A percentile compares a stretch with the other conserved stretches of the same genome.
Conservation (phyloP, 176 grass and related monocot species). For the Poa annua region DNA sequence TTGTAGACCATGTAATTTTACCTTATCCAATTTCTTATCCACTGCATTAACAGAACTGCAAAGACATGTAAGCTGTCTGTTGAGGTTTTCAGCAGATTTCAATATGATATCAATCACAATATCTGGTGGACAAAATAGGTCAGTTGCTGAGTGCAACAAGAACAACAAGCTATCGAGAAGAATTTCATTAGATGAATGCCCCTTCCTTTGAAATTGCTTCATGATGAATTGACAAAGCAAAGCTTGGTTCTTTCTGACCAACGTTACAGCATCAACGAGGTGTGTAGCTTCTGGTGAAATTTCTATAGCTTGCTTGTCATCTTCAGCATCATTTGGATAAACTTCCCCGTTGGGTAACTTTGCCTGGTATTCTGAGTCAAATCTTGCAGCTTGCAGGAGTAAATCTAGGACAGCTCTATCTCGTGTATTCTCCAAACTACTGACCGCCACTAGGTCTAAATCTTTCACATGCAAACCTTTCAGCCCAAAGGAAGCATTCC, state of each 20-base stretch:
- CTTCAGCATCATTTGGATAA: slow-evolving; percentile 48
- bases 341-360: slow-evolving; percentile 53
- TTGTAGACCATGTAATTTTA: slow-evolving; percentile 71
- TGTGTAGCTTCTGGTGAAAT: slow-evolving; percentile 62
- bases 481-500: slow-evolving; percentile 42
- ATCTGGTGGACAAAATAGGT: slow-evolving; percentile 76
- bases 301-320: slow-evolving; percentile 61
- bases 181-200: slow-evolving; percentile 69
- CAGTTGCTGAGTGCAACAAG: slow-evolving; percentile 84
- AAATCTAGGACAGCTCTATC: slow-evolving; percentile 88
- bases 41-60: slow-evolving; percentile 58
- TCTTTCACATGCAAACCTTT: slow-evolving; percentile 59
- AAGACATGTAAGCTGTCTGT: slow-evolving; percentile 66
- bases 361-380: slow-evolving; percentile 68
- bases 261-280: slow-evolving; percentile 80
- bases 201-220: slow-evolving; percentile 72
- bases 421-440: slow-evolving; percentile 71
- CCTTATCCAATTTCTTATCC: slow-evolving; percentile 56
- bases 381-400: slow-evolving; percentile 80
- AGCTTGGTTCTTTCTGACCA: slow-evolving; percentile 91
- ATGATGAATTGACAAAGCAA: slow-evolving; percentile 78
- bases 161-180: slow-evolving; percentile 89
- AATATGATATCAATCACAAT: slow-evolving; percentile 87
- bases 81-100: slow-evolving; percentile 78
- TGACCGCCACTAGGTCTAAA: slow-evolving; percentile 50